Evolutionary conservation across 352 stramenopile genomes (phyloP).

Genomic region (Phytopythium helicoides): DNA sequence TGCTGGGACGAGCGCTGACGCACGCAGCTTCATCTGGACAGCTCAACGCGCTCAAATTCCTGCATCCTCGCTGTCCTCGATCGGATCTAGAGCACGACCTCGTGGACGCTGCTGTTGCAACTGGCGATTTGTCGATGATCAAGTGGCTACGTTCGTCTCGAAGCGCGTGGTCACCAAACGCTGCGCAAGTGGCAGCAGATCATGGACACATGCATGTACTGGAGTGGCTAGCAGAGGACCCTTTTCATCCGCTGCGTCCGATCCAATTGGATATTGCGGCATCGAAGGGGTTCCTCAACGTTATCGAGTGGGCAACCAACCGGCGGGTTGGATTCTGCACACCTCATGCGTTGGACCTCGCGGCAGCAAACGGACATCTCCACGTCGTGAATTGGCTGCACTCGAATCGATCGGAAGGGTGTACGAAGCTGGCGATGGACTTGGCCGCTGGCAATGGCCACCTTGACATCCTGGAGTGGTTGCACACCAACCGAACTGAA

Average conservation of each 20-base stretch:
- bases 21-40: constrained; percentile 18
- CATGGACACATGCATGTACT: constrained; percentile 20
- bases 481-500: constrained; percentile 16
- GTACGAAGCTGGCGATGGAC: constrained; percentile 32
- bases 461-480: constrained; percentile 33
- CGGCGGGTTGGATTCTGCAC: constrained; percentile 17
- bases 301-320: constrained; percentile 27
- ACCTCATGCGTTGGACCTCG: constrained; percentile 18
- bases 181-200: constrained; percentile 17
- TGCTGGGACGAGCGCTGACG: constrained; percentile 15
- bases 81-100: constrained; percentile 12
- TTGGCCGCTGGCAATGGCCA: constrained; percentile 33
- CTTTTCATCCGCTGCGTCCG: constrained; percentile 11
- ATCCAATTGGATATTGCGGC: constrained; percentile 22
- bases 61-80: constrained; percentile 17
- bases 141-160: constrained; percentile 20
- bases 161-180: constrained; percentile 20
- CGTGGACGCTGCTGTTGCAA: constrained; percentile 19
- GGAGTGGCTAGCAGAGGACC: constrained; percentile 27
- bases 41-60: constrained; percentile 8
- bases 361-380: constrained; percentile 19
- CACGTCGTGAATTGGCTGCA: constrained; percentile 26
- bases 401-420: constrained; percentile 16
- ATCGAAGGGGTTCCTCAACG: constrained; percentile 14
- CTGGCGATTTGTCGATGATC: constrained; percentile 23